Percentiles rank a stretch among this genome's conserved stretches.
Evolutionary conservation across 1,284 basidiomycete species (phyloP).

Genomic region (Sporisorium iseilematis-ciliati): DNA sequence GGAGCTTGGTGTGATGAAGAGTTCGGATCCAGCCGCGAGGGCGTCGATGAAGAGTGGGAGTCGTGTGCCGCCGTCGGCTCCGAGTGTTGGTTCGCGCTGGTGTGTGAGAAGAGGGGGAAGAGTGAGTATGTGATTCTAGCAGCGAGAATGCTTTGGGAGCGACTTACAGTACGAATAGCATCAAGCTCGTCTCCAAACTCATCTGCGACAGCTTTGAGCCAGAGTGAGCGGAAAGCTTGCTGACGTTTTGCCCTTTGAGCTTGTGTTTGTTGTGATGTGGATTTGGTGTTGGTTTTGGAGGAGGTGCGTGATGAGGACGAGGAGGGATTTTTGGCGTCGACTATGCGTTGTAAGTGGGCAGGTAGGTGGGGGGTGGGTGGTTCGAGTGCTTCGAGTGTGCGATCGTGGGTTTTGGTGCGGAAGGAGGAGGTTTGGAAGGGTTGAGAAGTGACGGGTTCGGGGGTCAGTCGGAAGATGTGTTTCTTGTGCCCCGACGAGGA

Average conservation of each 20-base stretch:
- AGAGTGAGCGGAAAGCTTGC: conserved; percentile 50
- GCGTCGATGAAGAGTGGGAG: conserved; percentile 60
- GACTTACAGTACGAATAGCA: conserved; percentile 46
- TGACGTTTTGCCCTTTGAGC: conserved; percentile 28
- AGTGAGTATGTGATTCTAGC: conserved; percentile 2
- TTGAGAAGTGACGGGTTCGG: conserved; percentile 13
- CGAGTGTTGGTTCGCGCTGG: conserved; percentile 47
- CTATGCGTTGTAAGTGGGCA: conserved; percentile 27
- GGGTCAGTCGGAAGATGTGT: conserved; percentile 33
- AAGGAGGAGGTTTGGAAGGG: neutral
- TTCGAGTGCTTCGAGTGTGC: conserved; percentile 9
- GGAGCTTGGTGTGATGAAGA: conserved; percentile 20
- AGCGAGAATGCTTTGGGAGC: neutral
- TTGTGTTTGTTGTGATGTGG: conserved; percentile 16
- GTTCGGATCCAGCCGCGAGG: conserved; percentile 50
- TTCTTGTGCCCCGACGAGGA: conserved; percentile 3
- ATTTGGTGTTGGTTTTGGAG: neutral
- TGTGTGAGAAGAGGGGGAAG: neutral
- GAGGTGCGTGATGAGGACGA: conserved; percentile 4
- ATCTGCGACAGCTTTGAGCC: conserved; percentile 58
- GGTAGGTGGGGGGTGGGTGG: conserved; percentile 8
- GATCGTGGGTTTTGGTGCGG: neutral
- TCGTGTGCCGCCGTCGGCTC: conserved; percentile 51
- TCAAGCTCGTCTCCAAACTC: conserved; percentile 61
- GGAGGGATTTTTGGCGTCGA: conserved; percentile 20